Evolutionary conservation across 83 land plant genomes (phyloP), one percentile per base, ranked within the genome.

Genomic region (Picea mariana): DNA sequence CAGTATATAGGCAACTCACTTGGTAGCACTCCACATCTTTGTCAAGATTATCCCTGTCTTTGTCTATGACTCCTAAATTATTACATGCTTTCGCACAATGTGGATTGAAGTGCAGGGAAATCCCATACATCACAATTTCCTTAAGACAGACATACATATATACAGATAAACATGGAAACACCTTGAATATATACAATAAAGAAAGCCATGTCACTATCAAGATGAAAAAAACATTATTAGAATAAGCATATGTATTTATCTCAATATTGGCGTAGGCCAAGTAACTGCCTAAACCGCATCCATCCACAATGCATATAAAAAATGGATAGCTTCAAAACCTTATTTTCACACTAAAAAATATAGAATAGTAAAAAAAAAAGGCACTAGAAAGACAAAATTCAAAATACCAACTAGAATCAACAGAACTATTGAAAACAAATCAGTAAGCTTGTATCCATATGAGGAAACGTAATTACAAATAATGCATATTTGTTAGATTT

Each of bases 51-150:
- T 97, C 99, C 62, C 95, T 86, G 68, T 97, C 99, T 80, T 97
- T 97, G 87, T 95, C 95, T 52, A 97, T 97, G 31, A 97, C 99
- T 61, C 99, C 99, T 78, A 97, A 86, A 84, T 97, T 97, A 83
- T 97, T 97, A 89, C 99, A 97, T 77, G 99, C 99, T 83, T 97
- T 97, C 52, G 97, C 98, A 86, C 99, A 97, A 64, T 92, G 98
- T 49, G 98, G 99, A 86, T 97, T 97, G 83, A 97, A 97, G 81
- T 97, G 99, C 79, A 97, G 82, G 3, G 98, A 98, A 72, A 97
- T 98, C 81, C 95, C 98, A 85, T 97, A 97, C 88, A 95, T 95
- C 38, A 97, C 97, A 83, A 97, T 91, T 85, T 98, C 99, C 99
- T 97, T 83, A 81, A 62, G 58, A 55, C 58, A 55, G 58, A 55